phyloP scores from a whole-genome alignment of 129 eudicot genomes.

The Cynara cardunculus region DNA sequence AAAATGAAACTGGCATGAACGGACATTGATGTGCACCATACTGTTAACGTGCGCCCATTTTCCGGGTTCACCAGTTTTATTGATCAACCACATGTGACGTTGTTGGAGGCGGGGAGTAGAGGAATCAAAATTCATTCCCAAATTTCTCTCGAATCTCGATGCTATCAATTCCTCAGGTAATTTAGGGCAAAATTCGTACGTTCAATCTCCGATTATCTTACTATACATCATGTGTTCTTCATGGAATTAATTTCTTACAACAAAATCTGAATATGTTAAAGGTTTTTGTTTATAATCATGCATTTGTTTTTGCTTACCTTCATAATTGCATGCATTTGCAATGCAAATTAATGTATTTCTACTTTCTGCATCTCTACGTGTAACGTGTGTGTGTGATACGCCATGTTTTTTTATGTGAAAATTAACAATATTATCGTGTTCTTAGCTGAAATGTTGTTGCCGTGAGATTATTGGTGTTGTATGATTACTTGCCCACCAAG shows the following conservation, averaged over 20 bases:
- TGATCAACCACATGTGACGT: conserved; percentile 26
- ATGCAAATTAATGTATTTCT: not conserved
- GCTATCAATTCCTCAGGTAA: conserved; percentile 24
- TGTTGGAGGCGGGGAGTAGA: conserved; percentile 8
- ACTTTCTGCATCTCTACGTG: not conserved
- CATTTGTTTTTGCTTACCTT: not conserved
- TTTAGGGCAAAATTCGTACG: not conserved
- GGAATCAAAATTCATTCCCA: not conserved
- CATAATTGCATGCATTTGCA: conserved; percentile 6
- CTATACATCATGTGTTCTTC: not conserved
- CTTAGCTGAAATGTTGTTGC: not conserved
- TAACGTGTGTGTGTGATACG: not conserved
- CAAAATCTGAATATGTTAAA: conserved; percentile 4
- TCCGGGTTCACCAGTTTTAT: conserved; percentile 29
- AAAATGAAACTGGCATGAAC: not conserved
- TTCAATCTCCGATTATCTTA: not conserved
- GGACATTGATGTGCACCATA: conserved; percentile 3
- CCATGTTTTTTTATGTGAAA: not conserved
- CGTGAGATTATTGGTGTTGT: not conserved
- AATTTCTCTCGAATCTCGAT: no score
- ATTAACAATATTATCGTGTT: not conserved
- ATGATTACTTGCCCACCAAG: not conserved
- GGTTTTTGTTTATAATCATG: conserved; percentile 6
- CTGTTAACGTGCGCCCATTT: conserved; percentile 20
- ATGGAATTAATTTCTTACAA: not conserved